These are phyloP conservation scores for Ichthyophthirius multifiliis DNA, from an alignment of 169 alveolate species.

Conservation along the genomic window DNA sequence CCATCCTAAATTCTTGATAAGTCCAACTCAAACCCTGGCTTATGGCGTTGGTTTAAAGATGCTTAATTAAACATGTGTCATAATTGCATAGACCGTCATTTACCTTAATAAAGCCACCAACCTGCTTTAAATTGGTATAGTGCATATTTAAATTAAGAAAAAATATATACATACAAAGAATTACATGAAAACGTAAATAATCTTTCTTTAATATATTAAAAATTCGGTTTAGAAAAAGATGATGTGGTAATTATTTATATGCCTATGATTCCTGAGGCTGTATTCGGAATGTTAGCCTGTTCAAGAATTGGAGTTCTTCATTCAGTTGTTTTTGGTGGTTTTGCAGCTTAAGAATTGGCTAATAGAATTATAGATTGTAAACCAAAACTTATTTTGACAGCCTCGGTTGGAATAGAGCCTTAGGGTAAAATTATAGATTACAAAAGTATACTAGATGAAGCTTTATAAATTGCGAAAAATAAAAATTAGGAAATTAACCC, in stretches of 20 bases:
- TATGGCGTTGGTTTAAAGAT: constrained; percentile 81
- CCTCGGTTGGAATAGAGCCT: constrained; percentile 90
- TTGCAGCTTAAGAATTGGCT: constrained; percentile 92
- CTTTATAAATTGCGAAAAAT: constrained; percentile 62
- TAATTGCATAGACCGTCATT: constrained; percentile 80
- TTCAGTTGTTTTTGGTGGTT: constrained; percentile 96
- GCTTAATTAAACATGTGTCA: constrained; percentile 76
- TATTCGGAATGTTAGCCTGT: constrained; percentile 94
- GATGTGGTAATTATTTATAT: constrained; percentile 95
- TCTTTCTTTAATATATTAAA: constrained; percentile 10
- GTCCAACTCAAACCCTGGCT: constrained; percentile 49
- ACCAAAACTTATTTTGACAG: constrained; percentile 83
- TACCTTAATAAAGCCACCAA: constrained; percentile 55
- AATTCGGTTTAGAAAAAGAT: constrained; percentile 92
- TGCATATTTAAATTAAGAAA: constrained; percentile 52
- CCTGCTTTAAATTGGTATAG: constrained; percentile 75
- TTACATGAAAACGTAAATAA: constrained; percentile 58
- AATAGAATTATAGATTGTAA: constrained; percentile 91
- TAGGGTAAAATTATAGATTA: constrained; percentile 49
- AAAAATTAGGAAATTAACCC: constrained; percentile 14
- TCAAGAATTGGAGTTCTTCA: constrained; percentile 91
- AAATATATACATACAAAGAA: constrained; percentile 68
- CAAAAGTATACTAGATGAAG: constrained; percentile 65
- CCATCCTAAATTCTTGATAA: constrained; percentile 49
- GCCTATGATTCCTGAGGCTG: constrained; percentile 95